Percentiles rank a stretch among this genome's conserved stretches.
phyloP scores from a whole-genome alignment of 208 protist genomes.

The Wallacemonas rigidus region DNA sequence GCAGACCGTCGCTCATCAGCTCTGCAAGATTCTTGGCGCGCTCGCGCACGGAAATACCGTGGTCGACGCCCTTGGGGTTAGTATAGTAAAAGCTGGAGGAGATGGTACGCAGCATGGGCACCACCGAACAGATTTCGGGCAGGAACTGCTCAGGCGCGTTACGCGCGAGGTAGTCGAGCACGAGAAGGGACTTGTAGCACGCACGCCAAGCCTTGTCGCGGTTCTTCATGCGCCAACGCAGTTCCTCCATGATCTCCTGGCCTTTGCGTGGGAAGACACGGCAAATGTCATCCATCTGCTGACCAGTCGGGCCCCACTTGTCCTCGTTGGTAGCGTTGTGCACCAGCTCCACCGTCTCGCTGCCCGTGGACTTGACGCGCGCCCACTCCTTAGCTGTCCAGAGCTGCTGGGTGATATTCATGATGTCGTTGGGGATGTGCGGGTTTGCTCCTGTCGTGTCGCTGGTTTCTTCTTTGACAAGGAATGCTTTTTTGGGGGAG shows the following conservation, averaged over 20 bases:
- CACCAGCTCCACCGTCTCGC: conserved; percentile 68
- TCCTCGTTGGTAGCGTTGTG: conserved; percentile 89
- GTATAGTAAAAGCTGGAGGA: conserved; percentile 85
- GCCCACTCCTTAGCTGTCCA: conserved; percentile 77
- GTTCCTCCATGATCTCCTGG: conserved; percentile 78
- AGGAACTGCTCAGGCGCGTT: conserved; percentile 67
- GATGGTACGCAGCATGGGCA: conserved; percentile 70
- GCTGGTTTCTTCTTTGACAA: no score
- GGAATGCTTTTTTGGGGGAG: no score
- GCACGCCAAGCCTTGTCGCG: conserved; percentile 83
- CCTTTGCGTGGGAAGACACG: conserved; percentile 61
- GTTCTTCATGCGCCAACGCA: conserved; percentile 79
- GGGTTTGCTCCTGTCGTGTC: background rate
- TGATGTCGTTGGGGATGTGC: conserved; percentile 7
- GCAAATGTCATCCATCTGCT: conserved; percentile 88
- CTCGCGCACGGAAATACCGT: conserved; percentile 87
- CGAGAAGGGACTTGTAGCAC: conserved; percentile 89
- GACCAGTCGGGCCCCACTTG: conserved; percentile 86
- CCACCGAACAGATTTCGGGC: conserved; percentile 69
- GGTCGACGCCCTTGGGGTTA: conserved; percentile 84
- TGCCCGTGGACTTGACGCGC: conserved; percentile 77
- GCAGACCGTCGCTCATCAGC: conserved; percentile 74
- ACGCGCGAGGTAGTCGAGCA: conserved; percentile 85
- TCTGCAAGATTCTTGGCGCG: conserved; percentile 81
- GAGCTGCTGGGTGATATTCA: conserved; percentile 68